These are phyloP conservation scores for Geosmithia flava DNA, from an alignment of 2,329 filamentous ascomycete genomes.

Conservation along the genomic window DNA sequence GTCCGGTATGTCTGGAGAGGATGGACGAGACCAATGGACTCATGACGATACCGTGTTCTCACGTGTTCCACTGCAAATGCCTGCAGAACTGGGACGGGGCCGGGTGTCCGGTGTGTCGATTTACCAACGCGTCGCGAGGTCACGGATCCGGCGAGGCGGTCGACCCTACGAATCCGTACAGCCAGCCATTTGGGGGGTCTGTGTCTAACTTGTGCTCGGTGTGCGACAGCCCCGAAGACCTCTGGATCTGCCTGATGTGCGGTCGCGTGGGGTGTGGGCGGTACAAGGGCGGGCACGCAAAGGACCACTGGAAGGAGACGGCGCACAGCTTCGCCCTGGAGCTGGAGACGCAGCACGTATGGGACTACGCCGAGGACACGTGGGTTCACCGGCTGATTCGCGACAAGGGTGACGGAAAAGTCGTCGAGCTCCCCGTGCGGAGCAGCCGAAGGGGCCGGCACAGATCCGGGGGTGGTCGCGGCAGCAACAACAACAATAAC, in stretches of 20 bases:
- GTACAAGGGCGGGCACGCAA: conserved; percentile 88
- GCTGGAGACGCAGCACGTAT: conserved; percentile 85
- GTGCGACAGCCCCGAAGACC: conserved; percentile 68
- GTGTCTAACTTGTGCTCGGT: conserved; percentile 64
- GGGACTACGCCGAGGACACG: conserved; percentile 92
- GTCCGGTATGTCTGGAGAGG: conserved; percentile 88
- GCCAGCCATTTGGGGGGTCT: conserved; percentile 44
- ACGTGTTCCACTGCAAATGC: conserved; percentile 95
- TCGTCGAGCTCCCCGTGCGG: conserved; percentile 72
- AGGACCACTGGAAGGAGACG: conserved; percentile 83
- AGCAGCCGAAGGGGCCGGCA: conserved; percentile 10
- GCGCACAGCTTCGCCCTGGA: conserved; percentile 89
- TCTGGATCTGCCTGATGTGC: conserved; percentile 94
- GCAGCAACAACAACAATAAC: background rate
- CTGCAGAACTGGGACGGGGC: conserved; percentile 92
- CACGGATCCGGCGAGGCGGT: conserved; percentile 8
- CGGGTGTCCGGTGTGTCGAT: conserved; percentile 89
- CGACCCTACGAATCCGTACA: conserved; percentile 35
- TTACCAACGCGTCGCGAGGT: conserved; percentile 45
- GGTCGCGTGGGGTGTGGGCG: conserved; percentile 86
- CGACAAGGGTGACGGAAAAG: conserved; percentile 82
- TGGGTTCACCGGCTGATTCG: conserved; percentile 95
- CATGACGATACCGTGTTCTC: conserved; percentile 91
- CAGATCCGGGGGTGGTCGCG: no score
- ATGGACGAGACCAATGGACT: conserved; percentile 97